These are phyloP conservation scores for Trichophyton benhamiae DNA, from an alignment of 2,329 filamentous ascomycete species.

Conservation along the genomic window DNA sequence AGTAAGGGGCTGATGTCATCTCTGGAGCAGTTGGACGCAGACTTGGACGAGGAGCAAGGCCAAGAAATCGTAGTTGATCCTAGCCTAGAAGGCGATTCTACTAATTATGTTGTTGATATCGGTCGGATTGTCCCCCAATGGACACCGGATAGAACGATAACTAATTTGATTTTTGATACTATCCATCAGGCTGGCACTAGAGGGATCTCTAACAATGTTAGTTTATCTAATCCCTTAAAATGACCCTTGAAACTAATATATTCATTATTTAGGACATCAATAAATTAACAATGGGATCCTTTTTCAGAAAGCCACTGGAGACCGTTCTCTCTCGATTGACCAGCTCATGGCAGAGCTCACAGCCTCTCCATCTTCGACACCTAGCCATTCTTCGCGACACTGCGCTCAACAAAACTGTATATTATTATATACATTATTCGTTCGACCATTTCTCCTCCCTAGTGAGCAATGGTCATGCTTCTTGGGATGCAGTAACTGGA, in stretches of 20 bases:
- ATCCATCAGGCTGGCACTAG: constrained; percentile 35
- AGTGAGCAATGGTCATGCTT: constrained; percentile 38
- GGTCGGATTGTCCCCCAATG: constrained; percentile 39
- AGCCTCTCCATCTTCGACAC: constrained; percentile 46
- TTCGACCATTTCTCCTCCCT: constrained; percentile 41
- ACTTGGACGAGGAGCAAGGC: constrained; percentile 22
- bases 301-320: constrained; percentile 45
- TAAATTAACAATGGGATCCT: constrained; percentile 35
- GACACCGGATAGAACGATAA: constrained; percentile 41
- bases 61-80: constrained; percentile 15
- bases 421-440: constrained; percentile 46
- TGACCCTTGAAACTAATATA: constrained; percentile 3
- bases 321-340: constrained; percentile 41
- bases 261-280: constrained; percentile 28
- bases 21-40: constrained; percentile 20
- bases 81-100: constrained; percentile 2
- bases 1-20: constrained; percentile 20
- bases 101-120: constrained; percentile 18
- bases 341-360: constrained; percentile 46
- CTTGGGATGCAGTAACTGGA: constrained; percentile 43
- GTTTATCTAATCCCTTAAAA: constrained; percentile 8
- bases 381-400: constrained; percentile 45
- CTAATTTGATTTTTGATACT: constrained; percentile 42
- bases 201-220: constrained; percentile 39
- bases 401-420: constrained; percentile 34